phyloP scores from a whole-genome alignment of 805 yeast genomes.

The Metschnikowia amazonensis region DNA sequence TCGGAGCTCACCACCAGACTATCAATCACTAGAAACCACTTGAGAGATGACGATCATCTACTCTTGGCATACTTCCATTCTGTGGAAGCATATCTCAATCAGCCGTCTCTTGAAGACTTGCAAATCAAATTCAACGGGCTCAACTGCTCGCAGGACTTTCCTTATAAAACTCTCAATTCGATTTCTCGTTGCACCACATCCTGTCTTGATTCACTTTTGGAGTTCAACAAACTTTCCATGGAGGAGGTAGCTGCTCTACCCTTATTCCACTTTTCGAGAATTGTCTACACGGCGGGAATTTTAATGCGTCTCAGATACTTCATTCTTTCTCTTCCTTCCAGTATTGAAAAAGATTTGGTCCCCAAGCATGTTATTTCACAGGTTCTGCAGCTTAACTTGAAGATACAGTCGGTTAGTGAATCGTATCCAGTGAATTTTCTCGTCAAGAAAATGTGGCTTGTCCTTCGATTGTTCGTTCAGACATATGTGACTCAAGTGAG shows the following conservation, averaged over 20 bases:
- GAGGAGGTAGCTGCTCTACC: conserved; percentile 56
- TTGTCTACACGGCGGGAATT: conserved; percentile 65
- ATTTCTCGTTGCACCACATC: conserved; percentile 51
- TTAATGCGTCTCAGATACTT: conserved; percentile 53
- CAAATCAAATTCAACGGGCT: conserved; percentile 7
- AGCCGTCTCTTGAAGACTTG: conserved; percentile 41
- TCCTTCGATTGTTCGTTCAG: conserved; percentile 56
- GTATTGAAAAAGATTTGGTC: conserved; percentile 41
- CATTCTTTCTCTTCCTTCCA: conserved; percentile 49
- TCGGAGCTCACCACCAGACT: conserved; percentile 50
- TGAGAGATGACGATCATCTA: conserved; percentile 38
- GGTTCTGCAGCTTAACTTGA: conserved; percentile 27
- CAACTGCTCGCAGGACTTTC: conserved; percentile 17
- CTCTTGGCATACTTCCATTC: conserved; percentile 53
- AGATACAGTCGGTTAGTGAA: conserved; percentile 28
- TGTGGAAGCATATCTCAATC: conserved; percentile 64
- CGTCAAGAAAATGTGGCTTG: conserved; percentile 51
- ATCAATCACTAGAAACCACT: conserved; percentile 33
- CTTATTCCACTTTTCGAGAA: conserved; percentile 50
- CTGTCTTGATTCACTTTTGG: conserved; percentile 49
- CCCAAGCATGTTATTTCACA: conserved; percentile 43
- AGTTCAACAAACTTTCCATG: conserved; percentile 42
- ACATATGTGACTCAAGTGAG: conserved; percentile 57
- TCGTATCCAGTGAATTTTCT: conserved; percentile 41
- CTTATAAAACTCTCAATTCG: conserved; percentile 34